Evolutionary conservation across 495 filamentous ascomycete species (phyloP), one percentile per base, ranked within the genome.

Genomic region (Penicillium angulare): DNA sequence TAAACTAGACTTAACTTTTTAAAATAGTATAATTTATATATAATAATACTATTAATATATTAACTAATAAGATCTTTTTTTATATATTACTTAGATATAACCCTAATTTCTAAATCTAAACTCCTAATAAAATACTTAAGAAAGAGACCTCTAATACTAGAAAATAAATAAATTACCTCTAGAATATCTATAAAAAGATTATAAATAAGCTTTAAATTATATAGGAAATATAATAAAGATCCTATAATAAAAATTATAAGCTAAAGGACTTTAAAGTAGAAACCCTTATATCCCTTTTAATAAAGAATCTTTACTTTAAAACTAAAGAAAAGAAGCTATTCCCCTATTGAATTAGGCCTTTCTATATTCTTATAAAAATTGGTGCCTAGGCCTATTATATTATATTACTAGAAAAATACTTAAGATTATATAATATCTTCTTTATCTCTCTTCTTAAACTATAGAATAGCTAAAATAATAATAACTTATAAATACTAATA

Each of bases 71-170:
- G n/a, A n/a, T n/a, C n/a, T n/a, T n/a, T n/a, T n/a, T n/a, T n/a
- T n/a, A n/a, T n/a, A n/a, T n/a, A n/a, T n/a, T n/a, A n/a, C n/a
- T n/a, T n/a, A n/a, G n/a, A n/a, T n/a, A n/a, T n/a, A n/a, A n/a
- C n/a, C n/a, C n/a, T n/a, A n/a, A n/a, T n/a, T n/a, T n/a, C n/a
- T n/a, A n/a, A n/a, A n/a, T n/a, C n/a, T n/a, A 15, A 46, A 33
- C 15, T 46, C 26, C 20, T 46, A 29, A 17, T 29, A 33, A 46
- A 31, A 46, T 40, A 40, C 20, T 21, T 40, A n/a, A n/a, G n/a
- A n/a, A n/a, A n/a, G n/a, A n/a, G n/a, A n/a, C n/a, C n/a, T n/a
- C n/a, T n/a, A n/a, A n/a, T n/a, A n/a, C n/a, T 40, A 3, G 17
- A 40, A 18, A 40, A 40, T 40, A n/a, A n/a, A n/a, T n/a, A n/a